Evolutionary conservation across 2,329 filamentous ascomycete genomes (phyloP), one percentile per base, ranked within the genome.

Genomic region (Venturia aucupariae): DNA sequence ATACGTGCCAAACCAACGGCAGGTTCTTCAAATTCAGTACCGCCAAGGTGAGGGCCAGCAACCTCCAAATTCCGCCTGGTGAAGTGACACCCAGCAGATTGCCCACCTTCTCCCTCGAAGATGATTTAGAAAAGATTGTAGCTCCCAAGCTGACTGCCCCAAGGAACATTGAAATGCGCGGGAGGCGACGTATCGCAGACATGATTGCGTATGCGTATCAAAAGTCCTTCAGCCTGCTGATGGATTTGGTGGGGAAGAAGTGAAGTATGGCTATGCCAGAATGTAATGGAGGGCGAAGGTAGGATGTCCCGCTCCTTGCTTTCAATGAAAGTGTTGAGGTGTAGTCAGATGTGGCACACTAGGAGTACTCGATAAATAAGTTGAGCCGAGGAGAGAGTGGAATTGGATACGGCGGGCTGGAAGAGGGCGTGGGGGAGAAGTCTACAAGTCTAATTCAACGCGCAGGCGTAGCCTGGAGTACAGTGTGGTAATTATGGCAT

Each of bases 1-100:
- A 64, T 81, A 90, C 86, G 69, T 90, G 90, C 90, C 90, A 93
- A 11, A 84, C 83, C 51, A 90, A 81, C 0, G 90, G 90, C 66
- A 92, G 71, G 66, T 82, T 89, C 80, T 93, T 93, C 77, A 87
- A 79, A 74, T 92, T 93, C 54, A 84, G 69, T 8, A 87, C 60
- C 15, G 84, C 78, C 64, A 89, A 83, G 15, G 83, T 41, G 1
- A 66, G 11, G 10, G 64, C 64, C 4, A 66, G 22, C 61, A 17
- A 87, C 57, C n/a, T 72, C 70, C 38, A 75, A 17, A 35, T 27
- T 6, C 62, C 62, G 1, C 48, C 62, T 1, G 62, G 46, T 3
- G 51, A 46, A 30, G 57, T 39, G 11, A 63, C 22, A 30, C 62
- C 62, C 17, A 63, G 19, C 38, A 42, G 24, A 51, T 15, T 7